Evolutionary conservation across 305 asterid genomes (phyloP).

Genomic region (Euphrasia arctica): DNA sequence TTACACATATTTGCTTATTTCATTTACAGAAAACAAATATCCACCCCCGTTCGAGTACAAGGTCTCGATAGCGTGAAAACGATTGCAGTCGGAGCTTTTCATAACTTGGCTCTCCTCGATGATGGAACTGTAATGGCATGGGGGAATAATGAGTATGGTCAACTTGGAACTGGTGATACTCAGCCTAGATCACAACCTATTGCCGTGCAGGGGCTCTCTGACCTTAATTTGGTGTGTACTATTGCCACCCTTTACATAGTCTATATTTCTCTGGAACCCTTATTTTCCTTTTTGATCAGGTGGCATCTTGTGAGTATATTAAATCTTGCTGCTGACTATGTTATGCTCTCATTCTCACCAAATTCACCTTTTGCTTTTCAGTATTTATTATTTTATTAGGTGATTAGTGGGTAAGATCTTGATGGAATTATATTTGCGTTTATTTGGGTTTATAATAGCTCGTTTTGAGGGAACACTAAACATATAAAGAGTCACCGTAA

Average conservation of each 20-base stretch:
- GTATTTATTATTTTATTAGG: conserved; percentile 4
- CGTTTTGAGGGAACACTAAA: conserved; percentile 3
- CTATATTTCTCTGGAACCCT: conserved; percentile 18
- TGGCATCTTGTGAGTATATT: conserved; percentile 16
- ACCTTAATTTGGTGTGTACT: conserved; percentile 72
- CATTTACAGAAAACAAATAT: conserved; percentile 80
- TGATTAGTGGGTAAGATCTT: conserved; percentile 7
- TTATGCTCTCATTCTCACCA: conserved; percentile 8
- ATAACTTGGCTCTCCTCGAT: conserved; percentile 88
- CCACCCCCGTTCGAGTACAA: conserved; percentile 92
- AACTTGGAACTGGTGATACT: conserved; percentile 98
- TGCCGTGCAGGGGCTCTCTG: conserved; percentile 84
- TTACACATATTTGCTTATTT: conserved; percentile 21
- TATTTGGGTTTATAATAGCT: conserved; percentile 1
- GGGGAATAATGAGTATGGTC: conserved; percentile 99
- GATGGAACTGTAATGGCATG: conserved; percentile 89
- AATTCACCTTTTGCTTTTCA: conserved; percentile 8
- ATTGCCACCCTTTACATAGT: conserved; percentile 14
- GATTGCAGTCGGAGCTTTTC: conserved; percentile 96
- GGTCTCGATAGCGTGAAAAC: conserved; percentile 82
- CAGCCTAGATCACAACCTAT: conserved; percentile 98
- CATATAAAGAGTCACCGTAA: conserved; percentile 3
- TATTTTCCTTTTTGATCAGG: conserved; percentile 11
- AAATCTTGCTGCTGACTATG: conserved; percentile 2
- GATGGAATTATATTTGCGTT: not conserved